A percentile compares a stretch with the other conserved stretches of the same genome.
These are phyloP conservation scores for Gastrodia elata DNA, from an alignment of 106 monocot species.

Conservation along the genomic window DNA sequence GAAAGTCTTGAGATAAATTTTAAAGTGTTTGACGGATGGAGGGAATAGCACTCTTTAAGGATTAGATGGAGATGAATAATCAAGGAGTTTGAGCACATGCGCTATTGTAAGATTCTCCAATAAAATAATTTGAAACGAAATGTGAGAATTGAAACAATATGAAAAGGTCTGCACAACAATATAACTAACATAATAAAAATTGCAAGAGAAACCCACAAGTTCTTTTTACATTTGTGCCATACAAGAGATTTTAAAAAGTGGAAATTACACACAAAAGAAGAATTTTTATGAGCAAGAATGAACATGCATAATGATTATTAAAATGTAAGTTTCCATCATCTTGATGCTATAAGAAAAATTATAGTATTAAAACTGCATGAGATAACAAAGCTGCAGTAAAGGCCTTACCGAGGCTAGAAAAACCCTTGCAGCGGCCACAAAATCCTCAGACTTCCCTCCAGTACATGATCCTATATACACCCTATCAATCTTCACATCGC, in stretches of 20 bases:
- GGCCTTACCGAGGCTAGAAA: slow-evolving; percentile 65
- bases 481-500: slow-evolving; percentile 82
- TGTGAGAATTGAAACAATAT: neutral
- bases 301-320: neutral
- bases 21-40: neutral
- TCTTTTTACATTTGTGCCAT: neutral
- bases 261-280: neutral
- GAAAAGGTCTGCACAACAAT: too few species aligned
- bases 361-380: neutral
- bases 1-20: neutral
- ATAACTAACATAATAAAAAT: neutral
- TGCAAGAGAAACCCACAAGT: neutral
- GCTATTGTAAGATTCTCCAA: neutral
- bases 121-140: neutral
- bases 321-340: neutral
- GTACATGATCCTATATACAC: slow-evolving; percentile 94
- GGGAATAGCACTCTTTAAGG: neutral
- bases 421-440: slow-evolving; percentile 68
- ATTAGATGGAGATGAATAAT: neutral
- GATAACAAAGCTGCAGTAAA: neutral
- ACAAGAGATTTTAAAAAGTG: neutral
- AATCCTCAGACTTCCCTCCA: slow-evolving; percentile 87
- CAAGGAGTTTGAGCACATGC: neutral
- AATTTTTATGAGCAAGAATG: neutral
- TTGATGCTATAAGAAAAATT: neutral